Base-by-base conservation (phyloP, 768 basidiomycete genomes). In the Pleurotus platypus region DNA sequence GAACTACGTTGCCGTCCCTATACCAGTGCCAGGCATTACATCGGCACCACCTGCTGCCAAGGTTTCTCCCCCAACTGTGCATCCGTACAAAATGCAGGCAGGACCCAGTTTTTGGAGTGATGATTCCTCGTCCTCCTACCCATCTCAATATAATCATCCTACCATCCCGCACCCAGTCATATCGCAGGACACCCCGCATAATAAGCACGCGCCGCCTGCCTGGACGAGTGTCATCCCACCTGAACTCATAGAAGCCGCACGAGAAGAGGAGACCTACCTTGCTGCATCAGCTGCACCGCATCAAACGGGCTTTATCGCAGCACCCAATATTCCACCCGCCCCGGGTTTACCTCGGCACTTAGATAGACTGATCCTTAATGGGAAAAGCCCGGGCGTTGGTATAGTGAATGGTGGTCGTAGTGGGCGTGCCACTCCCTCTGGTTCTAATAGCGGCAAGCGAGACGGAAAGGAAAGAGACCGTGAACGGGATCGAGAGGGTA, bases 351-450 rank as follows among this genome's bases (percentile, higher is more conserved):
- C 97, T 0, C 76, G 94, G 1, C 93, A 98, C 65, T 76, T 99
- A 42, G 95, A 98, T 66, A 94, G 94, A 65, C 86, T 97, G 49
- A 97, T 98, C 57, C 72, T 99, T 59, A 98, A 98, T 64, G 75
- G 66, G 58, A 72, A 65, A 58, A 73, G 65, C 46, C 60, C 62
- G 40, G 69, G 65, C 13, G 61, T 61, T 40, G 65, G 59, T 63
- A 65, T 59, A 60, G 62, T 54, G 57, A 57, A 47, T 26, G 53
- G 39, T 59, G 59, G 67, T 69, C 58, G 56, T 45, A 56, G 63
- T 40, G 58, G 56, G 46, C 60, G 46, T 46, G 57, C 60, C 45
- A 64, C 58, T 13, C 51, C 51, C 26, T 54, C 51, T 5, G 51
- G 51, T 13, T 40, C 37, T n/a, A 54, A 24, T 15, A 48, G 27